Evolutionary conservation across 164 flowering plant species (phyloP).

Genomic region (grape (Vitis vinifera)): ASM3070453v1 NC_081817.1:5333501-5334000

Average conservation of each 20-base stretch:
- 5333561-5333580: constrained; percentile 50
- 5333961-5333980: neutral
- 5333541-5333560: constrained; percentile 81
- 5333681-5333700: constrained; percentile 41
- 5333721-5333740: constrained; percentile 54
- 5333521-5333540: constrained; percentile 62
- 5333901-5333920: constrained; percentile 65
- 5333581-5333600: neutral
- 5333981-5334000: no score
- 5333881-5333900: constrained; percentile 95
- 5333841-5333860: constrained; percentile 41
- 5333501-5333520: neutral
- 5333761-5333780: neutral
- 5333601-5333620: neutral
- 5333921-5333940: constrained; percentile 71
- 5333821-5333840: constrained; percentile 2
- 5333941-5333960: constrained; percentile 42
- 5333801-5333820: neutral
- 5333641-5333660: neutral
- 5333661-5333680: neutral
- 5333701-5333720: constrained; percentile 59
- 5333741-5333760: constrained; percentile 48
- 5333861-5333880: constrained; percentile 60
- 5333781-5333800: neutral
- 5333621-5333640: constrained; percentile 1